These are phyloP conservation scores for Coniochaeta ligniaria DNA, from an alignment of 2,329 filamentous ascomycete species.

Conservation along the genomic window DNA sequence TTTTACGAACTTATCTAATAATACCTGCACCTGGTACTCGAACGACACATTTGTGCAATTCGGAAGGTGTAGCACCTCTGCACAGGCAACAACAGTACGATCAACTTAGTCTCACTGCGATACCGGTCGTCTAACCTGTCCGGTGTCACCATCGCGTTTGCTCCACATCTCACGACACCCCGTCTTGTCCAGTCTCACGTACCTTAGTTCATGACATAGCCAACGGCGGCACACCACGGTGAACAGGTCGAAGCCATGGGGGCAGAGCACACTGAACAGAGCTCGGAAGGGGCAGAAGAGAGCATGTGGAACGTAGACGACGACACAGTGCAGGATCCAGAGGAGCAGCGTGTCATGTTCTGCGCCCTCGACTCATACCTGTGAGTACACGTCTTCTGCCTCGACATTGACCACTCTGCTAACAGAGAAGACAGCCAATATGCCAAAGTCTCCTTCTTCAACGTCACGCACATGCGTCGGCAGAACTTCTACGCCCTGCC, in stretches of 20 bases:
- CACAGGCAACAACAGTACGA: background rate
- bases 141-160: background rate
- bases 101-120: background rate
- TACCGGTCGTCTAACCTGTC: background rate
- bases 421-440: slow-evolving; percentile 57
- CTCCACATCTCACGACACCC: background rate
- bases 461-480: slow-evolving; percentile 82
- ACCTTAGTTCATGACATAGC: background rate
- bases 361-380: slow-evolving; percentile 82
- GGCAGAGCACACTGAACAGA: background rate
- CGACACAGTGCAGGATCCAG: slow-evolving; percentile 63
- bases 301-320: slow-evolving; percentile 54
- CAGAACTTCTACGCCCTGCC: slow-evolving; percentile 92
- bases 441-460: slow-evolving; percentile 76
- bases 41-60: no score
- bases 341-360: slow-evolving; percentile 75
- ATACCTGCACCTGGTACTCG: no score
- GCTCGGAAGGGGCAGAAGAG: slow-evolving; percentile 23
- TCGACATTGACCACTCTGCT: background rate
- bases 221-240: background rate
- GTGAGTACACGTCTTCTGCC: slow-evolving; percentile 43
- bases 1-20: background rate
- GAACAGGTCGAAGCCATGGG: background rate
- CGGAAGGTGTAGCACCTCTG: no score
- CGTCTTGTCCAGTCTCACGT: background rate